phyloP scores from a whole-genome alignment of 2,329 filamentous ascomycete genomes.

The Beauveria sp. region DNA sequence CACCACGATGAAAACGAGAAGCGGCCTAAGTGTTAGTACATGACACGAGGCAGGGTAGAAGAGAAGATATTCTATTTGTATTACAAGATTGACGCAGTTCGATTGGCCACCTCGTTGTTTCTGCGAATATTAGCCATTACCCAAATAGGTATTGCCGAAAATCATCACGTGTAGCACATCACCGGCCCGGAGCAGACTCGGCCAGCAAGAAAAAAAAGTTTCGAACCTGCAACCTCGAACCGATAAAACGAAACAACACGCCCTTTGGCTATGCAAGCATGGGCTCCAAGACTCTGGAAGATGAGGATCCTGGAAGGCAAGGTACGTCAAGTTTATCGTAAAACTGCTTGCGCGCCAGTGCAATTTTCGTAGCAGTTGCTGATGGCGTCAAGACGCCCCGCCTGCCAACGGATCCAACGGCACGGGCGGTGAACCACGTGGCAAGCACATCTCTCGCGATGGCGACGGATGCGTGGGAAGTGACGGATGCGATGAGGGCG shows the following conservation, averaged over 20 bases:
- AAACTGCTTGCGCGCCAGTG: not conserved
- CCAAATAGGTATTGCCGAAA: not conserved
- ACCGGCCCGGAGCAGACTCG: not conserved
- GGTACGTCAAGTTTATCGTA: not conserved
- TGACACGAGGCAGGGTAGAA: too few species aligned
- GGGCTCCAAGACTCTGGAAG: slow-evolving; percentile 12
- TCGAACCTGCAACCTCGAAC: not conserved
- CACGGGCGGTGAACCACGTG: slow-evolving; percentile 7
- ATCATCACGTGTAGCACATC: not conserved
- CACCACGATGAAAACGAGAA: not conserved
- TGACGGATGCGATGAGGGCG: slow-evolving; percentile 7
- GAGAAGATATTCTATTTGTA: too few species aligned
- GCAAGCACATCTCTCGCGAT: slow-evolving; percentile 9
- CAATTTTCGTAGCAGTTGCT: not conserved
- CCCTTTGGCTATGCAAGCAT: slow-evolving; percentile 9
- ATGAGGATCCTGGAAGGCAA: slow-evolving; percentile 10
- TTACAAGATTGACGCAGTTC: not conserved
- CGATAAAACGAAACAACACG: not conserved
- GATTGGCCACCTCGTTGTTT: not conserved
- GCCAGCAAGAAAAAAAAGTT: not conserved
- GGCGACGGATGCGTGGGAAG: slow-evolving; percentile 10
- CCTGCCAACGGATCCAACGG: slow-evolving; percentile 4
- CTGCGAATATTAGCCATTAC: not conserved
- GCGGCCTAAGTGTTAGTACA: too few species aligned
- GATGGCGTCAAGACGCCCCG: slow-evolving; percentile 3